Conservation (phyloP, 2,329 filamentous ascomycete genomes). For the Colletotrichum plurivorum region DNA sequence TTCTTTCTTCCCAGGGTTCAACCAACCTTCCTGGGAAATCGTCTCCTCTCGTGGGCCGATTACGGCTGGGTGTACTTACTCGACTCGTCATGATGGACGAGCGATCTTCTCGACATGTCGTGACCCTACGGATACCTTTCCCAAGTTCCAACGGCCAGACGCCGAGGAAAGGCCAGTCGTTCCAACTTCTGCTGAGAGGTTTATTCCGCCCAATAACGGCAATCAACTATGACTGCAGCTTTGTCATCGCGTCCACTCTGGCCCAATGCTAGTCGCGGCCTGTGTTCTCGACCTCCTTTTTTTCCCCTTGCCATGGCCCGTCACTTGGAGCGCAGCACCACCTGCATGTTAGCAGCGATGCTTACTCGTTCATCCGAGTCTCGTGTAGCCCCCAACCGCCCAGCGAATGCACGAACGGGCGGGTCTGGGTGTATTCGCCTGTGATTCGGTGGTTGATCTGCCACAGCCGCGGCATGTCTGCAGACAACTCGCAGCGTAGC, state of each 20-base stretch:
- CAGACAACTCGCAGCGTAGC: constrained; percentile 28
- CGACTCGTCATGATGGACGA: constrained; percentile 5
- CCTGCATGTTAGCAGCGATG: constrained; percentile 9
- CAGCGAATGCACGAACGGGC: constrained; percentile 29
- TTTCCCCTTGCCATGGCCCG: not conserved
- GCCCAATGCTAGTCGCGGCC: constrained; percentile 11
- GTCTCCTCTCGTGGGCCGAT: constrained; percentile 15
- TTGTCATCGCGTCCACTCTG: constrained; percentile 5
- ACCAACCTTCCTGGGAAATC: constrained; percentile 3
- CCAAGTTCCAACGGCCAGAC: constrained; percentile 2
- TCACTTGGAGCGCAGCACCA: constrained; percentile 7
- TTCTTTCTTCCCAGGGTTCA: constrained; percentile 16
- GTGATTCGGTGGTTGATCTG: constrained; percentile 33
- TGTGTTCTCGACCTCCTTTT: constrained; percentile 17
- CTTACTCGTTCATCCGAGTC: constrained; percentile 15
- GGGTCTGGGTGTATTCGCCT: constrained; percentile 17
- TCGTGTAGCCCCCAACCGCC: constrained; percentile 30
- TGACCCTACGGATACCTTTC: constrained; percentile 9
- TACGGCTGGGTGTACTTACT: constrained; percentile 4
- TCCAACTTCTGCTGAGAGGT: not conserved
- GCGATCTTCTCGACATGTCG: constrained; percentile 11
- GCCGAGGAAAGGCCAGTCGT: constrained; percentile 7
- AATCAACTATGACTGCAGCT: constrained; percentile 1
- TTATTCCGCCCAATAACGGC: constrained; percentile 1
- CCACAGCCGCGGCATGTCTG: constrained; percentile 33